These are phyloP conservation scores for Sutorius australiensis DNA, from an alignment of 768 basidiomycete genomes.

Conservation along the genomic window DNA sequence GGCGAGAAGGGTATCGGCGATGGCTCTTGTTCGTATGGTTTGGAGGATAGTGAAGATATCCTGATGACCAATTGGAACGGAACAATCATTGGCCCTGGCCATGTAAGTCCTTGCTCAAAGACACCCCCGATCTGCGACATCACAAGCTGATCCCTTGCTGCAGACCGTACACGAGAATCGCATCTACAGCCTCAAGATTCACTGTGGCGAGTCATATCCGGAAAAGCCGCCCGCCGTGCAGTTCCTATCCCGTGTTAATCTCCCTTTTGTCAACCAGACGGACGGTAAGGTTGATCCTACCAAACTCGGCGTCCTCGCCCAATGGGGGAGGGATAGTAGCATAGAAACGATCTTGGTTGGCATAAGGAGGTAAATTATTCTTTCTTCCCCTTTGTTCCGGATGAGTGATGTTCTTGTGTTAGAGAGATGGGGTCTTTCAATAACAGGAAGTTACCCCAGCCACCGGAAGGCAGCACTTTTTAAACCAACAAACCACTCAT, in stretches of 20 bases:
- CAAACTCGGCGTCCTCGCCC: slow-evolving; percentile 67
- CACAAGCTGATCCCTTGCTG: slow-evolving; percentile 11
- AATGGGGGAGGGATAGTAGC: slow-evolving; percentile 74
- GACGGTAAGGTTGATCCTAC: slow-evolving; percentile 75
- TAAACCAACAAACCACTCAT: slow-evolving; percentile 23
- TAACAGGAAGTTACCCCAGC: slow-evolving; percentile 94
- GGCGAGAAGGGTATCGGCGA: slow-evolving; percentile 99
- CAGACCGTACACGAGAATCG: slow-evolving; percentile 98
- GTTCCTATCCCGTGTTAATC: slow-evolving; percentile 86
- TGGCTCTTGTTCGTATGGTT: slow-evolving; percentile 94
- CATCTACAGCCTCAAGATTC: slow-evolving; percentile 93
- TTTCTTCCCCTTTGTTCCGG: not conserved
- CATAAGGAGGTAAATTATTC: slow-evolving; percentile 67
- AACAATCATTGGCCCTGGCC: slow-evolving; percentile 97
- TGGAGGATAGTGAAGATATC: slow-evolving; percentile 94
- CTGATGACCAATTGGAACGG: slow-evolving; percentile 99
- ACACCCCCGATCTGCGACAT: slow-evolving; percentile 9
- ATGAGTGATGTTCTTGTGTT: slow-evolving; percentile 6
- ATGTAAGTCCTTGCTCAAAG: slow-evolving; percentile 53
- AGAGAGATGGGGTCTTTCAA: slow-evolving; percentile 94
- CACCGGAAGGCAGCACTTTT: slow-evolving; percentile 81
- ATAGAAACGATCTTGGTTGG: slow-evolving; percentile 91
- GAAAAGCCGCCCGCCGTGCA: slow-evolving; percentile 75
- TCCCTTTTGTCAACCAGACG: slow-evolving; percentile 79
- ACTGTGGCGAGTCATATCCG: slow-evolving; percentile 73